Evolutionary conservation across 768 basidiomycete genomes (phyloP).

Genomic region (Amanita fuliginea): DNA sequence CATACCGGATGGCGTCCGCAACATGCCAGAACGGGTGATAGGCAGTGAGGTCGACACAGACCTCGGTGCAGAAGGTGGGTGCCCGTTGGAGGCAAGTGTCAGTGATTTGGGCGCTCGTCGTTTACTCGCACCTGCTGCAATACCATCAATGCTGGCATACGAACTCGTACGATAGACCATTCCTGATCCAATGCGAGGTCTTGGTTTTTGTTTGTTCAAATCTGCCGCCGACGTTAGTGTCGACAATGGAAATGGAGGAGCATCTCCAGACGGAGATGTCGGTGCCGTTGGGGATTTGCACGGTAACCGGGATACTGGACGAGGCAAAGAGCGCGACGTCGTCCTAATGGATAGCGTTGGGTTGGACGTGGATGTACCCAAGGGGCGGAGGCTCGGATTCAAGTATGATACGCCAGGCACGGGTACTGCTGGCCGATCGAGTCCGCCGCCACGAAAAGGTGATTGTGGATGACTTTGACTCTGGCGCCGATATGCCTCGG

Average conservation of each 20-base stretch:
- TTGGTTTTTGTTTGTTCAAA: slow-evolving; percentile 21
- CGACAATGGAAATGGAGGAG: slow-evolving; percentile 3
- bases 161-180: slow-evolving; percentile 47
- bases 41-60: slow-evolving; percentile 1
- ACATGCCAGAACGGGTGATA: background rate
- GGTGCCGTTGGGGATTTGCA: slow-evolving; percentile 3
- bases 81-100: background rate
- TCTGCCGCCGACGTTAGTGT: slow-evolving; percentile 4
- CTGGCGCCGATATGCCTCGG: slow-evolving; percentile 7
- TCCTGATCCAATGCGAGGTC: slow-evolving; percentile 57
- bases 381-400: background rate
- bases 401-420: slow-evolving; percentile 13
- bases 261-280: slow-evolving; percentile 4
- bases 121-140: background rate
- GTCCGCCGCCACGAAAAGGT: slow-evolving; percentile 13
- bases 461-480: slow-evolving; percentile 13
- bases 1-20: background rate
- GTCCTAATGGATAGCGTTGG: background rate
- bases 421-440: slow-evolving; percentile 24
- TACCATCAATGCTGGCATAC: background rate
- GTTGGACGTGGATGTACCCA: background rate
- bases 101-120: slow-evolving; percentile 3
- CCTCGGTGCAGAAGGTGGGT: background rate
- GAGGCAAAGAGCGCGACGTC: background rate
- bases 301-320: slow-evolving; percentile 1